Evolutionary conservation across 768 basidiomycete genomes (phyloP).

Genomic region (Trametes elegans): DNA sequence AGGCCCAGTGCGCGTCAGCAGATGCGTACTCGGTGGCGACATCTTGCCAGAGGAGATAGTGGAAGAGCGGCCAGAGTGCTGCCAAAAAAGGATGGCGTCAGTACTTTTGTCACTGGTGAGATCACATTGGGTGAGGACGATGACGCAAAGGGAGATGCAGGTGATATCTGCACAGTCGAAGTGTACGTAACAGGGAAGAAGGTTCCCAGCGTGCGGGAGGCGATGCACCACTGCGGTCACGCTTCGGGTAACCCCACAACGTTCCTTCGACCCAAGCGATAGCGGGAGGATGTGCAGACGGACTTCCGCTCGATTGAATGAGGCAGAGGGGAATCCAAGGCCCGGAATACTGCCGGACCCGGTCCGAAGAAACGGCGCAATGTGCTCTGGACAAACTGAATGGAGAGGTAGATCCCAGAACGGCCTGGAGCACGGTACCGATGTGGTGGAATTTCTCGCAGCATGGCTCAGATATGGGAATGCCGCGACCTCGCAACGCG

Average conservation of each 20-base stretch:
- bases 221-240: background rate
- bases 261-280: background rate
- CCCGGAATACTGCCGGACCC: background rate
- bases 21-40: constrained; percentile 86
- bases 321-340: background rate
- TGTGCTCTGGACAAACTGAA: background rate
- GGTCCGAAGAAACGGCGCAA: constrained; percentile 12
- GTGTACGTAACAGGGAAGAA: constrained; percentile 8
- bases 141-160: background rate
- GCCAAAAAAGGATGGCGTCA: background rate
- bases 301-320: background rate
- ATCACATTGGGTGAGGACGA: background rate
- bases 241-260: background rate
- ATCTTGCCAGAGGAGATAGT: constrained; percentile 98
- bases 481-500: background rate
- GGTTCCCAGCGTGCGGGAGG: constrained; percentile 3
- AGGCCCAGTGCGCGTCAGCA: constrained; percentile 79
- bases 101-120: background rate
- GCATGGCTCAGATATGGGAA: constrained; percentile 7
- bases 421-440: background rate
- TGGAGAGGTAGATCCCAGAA: background rate
- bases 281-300: background rate
- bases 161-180: background rate
- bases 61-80: constrained; percentile 98
- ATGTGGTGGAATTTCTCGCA: constrained; percentile 4